phyloP scores from a whole-genome alignment of 2,329 filamentous ascomycete genomes.

The Trichoderma aggressivum region DNA sequence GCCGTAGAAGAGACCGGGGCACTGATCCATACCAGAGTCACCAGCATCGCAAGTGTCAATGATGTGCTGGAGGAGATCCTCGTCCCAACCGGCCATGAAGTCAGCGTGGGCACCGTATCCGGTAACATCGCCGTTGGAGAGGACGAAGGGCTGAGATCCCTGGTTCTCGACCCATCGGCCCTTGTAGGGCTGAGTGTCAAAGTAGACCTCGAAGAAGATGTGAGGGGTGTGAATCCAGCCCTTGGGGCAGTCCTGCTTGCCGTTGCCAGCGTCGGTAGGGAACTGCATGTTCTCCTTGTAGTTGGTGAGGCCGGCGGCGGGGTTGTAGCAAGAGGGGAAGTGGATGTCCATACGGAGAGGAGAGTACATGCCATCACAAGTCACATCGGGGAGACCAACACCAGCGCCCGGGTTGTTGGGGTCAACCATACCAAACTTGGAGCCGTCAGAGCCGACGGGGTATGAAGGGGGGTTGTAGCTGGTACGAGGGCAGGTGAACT shows the following conservation, averaged over 20 bases:
- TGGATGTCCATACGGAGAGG: conserved; percentile 64
- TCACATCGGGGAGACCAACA: conserved; percentile 65
- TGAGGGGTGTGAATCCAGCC: conserved; percentile 55
- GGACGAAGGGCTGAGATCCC: conserved; percentile 61
- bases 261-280: conserved; percentile 46
- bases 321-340: conserved; percentile 74
- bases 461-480: conserved; percentile 48
- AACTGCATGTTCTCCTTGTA: conserved; percentile 64
- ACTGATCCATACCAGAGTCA: conserved; percentile 58
- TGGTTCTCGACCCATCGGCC: conserved; percentile 53
- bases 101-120: conserved; percentile 70
- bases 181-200: conserved; percentile 53
- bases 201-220: conserved; percentile 59
- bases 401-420: conserved; percentile 53
- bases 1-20: conserved; percentile 54
- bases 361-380: conserved; percentile 62
- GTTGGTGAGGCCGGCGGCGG: conserved; percentile 54
- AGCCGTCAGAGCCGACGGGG: conserved; percentile 53
- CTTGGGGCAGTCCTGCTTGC: conserved; percentile 52
- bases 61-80: conserved; percentile 60
- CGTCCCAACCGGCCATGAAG: conserved; percentile 72
- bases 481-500: conserved; percentile 60
- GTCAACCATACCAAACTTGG: conserved; percentile 52
- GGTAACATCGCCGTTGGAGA: conserved; percentile 66
- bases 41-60: conserved; percentile 64